Conservation (phyloP, 148 eudicot genomes). For the Rhododendron mucronatum region DNA sequence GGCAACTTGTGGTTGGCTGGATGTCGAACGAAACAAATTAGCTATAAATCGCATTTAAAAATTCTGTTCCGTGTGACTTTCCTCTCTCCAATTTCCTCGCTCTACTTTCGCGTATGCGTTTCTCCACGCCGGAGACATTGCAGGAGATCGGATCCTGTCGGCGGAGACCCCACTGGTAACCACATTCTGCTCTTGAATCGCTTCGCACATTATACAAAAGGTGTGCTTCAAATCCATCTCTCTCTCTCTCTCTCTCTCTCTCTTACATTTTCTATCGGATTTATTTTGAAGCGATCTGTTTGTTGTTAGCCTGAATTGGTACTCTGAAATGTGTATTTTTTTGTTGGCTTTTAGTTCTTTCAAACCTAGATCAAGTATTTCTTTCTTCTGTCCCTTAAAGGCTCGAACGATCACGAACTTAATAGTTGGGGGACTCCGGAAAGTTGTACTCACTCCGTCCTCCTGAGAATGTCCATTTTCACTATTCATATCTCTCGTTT, state of each 20-base stretch:
- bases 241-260: background rate
- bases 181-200: background rate
- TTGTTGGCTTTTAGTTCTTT: background rate
- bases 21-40: background rate
- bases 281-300: background rate
- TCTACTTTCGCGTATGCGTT: background rate
- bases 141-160: background rate
- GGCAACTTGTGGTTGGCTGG: background rate
- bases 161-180: background rate
- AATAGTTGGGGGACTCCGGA: background rate
- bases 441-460: background rate
- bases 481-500: no score
- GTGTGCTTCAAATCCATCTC: background rate
- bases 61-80: background rate
- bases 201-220: background rate
- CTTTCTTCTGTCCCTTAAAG: background rate
- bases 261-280: background rate
- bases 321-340: background rate
- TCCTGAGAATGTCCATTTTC: background rate
- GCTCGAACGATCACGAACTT: background rate
- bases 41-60: background rate
- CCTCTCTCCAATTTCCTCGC: background rate
- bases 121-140: background rate
- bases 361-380: background rate
- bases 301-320: background rate